phyloP scores from a whole-genome alignment of 2,329 filamentous ascomycete genomes.

The Grosmannia penicillata region DNA sequence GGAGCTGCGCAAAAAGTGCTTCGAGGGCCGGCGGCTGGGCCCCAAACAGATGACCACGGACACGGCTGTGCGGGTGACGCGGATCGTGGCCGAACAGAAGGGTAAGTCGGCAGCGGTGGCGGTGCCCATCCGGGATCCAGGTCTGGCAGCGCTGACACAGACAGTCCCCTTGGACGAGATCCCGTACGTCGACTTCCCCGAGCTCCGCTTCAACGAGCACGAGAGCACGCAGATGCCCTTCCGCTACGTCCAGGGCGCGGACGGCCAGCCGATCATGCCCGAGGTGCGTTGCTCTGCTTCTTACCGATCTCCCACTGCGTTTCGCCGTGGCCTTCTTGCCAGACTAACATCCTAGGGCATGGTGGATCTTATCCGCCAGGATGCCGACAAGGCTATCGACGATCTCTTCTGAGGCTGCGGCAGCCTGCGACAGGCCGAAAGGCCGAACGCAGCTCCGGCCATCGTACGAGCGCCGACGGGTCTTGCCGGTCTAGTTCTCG shows the following conservation, averaged over 20 bases:
- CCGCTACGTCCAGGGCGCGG: conserved; percentile 67
- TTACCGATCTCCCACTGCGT: not conserved
- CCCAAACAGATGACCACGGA: conserved; percentile 98
- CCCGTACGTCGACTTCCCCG: conserved; percentile 73
- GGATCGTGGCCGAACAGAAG: conserved; percentile 74
- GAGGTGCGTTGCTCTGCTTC: conserved; percentile 39
- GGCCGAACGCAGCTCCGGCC: not conserved
- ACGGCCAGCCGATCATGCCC: conserved; percentile 81
- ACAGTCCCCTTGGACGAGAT: conserved; percentile 66
- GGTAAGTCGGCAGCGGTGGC: too few species aligned
- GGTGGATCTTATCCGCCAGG: conserved; percentile 83
- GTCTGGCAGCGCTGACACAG: too few species aligned
- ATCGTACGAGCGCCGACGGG: too few species aligned
- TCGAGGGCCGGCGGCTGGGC: conserved; percentile 71
- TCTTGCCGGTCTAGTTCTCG: too few species aligned
- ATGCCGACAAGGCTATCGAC: conserved; percentile 82
- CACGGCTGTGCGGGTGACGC: conserved; percentile 85
- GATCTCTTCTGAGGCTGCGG: conserved; percentile 64
- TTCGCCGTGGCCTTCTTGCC: too few species aligned
- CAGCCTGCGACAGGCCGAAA: not conserved
- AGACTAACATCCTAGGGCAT: conserved; percentile 52
- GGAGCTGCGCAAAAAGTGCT: conserved; percentile 90
- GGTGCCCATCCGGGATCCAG: too few species aligned
- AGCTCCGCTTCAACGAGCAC: conserved; percentile 77
- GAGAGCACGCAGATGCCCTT: conserved; percentile 98